Base-by-base conservation (phyloP, 441 rosid species). In the Daphne laureola region DNA sequence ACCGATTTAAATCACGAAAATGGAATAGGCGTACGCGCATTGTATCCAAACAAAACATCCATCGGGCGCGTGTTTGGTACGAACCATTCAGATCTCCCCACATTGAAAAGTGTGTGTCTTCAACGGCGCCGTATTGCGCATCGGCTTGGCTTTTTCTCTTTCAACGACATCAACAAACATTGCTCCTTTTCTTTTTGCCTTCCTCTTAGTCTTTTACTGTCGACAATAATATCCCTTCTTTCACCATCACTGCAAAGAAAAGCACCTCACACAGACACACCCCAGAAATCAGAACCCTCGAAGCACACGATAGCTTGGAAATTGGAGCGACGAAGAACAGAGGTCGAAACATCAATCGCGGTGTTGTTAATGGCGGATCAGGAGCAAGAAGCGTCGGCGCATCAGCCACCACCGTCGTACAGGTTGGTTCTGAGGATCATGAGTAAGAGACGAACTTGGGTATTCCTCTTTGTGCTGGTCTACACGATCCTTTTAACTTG, bases 381-480 rank as follows among this genome's bases (percentile, higher is more conserved):
- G 66, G 79, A 72, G 0, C 65, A 59, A 42, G 54, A 82, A 17
- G 27, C 71, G 54, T 13, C 74, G 52, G 63, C 0, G 45, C 57
- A 13, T 54, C 15, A 14, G 7, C 14, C 67, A 12, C 69, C 98
- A 49, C 42, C 74, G 51, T 54, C 86, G 8, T 84, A 82, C 77
- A 66, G 48, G 14, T 57, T 89, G 57, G 67, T 88, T 25, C 66
- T 92, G 44, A 44, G 54, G 53, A 59, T 92, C 61, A 84, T 92
- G 96, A 88, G 96, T 87, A 89, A 86, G 68, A 78, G 98, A 69
- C 66, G 90, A 58, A 92, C 96, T 43, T 88, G 98, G 98, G 96
- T 81, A 51, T 84, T 84, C 67, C 78, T 88, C 46, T 92, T 88
- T 61, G 78, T 88, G 40, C 38, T 82, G 15, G 96, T 92, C 17